Percentiles rank a stretch among this genome's conserved stretches.
phyloP scores from a whole-genome alignment of 2,329 filamentous ascomycete genomes.

The Diaporthe sp. region DNA sequence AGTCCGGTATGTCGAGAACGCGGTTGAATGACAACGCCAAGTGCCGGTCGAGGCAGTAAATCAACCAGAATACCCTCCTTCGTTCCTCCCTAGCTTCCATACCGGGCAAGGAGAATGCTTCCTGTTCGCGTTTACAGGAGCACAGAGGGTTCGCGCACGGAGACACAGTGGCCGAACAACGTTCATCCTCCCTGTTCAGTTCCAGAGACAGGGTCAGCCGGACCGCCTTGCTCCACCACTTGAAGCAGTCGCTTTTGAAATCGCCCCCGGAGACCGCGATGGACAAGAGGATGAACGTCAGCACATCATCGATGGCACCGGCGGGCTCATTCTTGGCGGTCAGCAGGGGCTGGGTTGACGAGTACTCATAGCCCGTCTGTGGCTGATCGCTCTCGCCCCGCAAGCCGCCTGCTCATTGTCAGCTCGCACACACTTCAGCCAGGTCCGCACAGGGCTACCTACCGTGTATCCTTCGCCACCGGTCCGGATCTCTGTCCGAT shows the following conservation, averaged over 20 bases:
- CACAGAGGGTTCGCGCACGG: slow-evolving; percentile 51
- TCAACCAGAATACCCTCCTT: slow-evolving; percentile 61
- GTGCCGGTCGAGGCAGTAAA: slow-evolving; percentile 62
- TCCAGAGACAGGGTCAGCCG: slow-evolving; percentile 54
- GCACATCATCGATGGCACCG: slow-evolving; percentile 56
- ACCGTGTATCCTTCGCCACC: slow-evolving; percentile 54
- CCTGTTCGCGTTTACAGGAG: slow-evolving; percentile 49
- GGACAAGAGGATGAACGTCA: slow-evolving; percentile 60
- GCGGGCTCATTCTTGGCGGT: slow-evolving; percentile 53
- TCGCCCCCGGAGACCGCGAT: slow-evolving; percentile 62
- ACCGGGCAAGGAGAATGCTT: slow-evolving; percentile 45
- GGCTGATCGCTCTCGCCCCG: slow-evolving; percentile 50
- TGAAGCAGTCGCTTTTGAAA: slow-evolving; percentile 62
- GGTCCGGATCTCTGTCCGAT: slow-evolving; percentile 53
- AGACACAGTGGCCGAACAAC: slow-evolving; percentile 43
- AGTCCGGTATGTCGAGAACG: slow-evolving; percentile 59
- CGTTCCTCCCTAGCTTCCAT: slow-evolving; percentile 62
- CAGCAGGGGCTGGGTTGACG: slow-evolving; percentile 46
- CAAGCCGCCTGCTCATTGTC: slow-evolving; percentile 47
- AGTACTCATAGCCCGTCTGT: slow-evolving; percentile 44
- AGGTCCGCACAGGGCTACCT: background rate
- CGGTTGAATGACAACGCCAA: slow-evolving; percentile 62
- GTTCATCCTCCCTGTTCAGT: slow-evolving; percentile 56
- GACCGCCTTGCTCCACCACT: slow-evolving; percentile 61
- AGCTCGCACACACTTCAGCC: background rate